Evolutionary conservation across 192 early-diverging fungal species (phyloP).

Genomic region (Coemansia guatemalensis): DNA sequence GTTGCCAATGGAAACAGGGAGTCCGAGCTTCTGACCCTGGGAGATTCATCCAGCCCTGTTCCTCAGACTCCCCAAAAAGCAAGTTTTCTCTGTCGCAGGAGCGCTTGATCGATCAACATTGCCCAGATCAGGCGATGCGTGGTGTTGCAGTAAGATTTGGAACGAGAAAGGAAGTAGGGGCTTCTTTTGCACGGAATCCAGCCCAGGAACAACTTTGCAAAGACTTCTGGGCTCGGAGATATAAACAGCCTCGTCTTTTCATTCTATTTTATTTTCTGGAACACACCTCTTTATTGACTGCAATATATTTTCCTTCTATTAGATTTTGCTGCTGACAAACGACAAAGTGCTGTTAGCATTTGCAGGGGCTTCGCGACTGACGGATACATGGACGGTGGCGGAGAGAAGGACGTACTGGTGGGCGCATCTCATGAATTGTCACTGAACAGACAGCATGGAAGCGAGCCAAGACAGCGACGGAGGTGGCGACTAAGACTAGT

Average conservation of each 20-base stretch:
- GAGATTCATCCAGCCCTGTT: not conserved
- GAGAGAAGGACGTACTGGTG: not conserved
- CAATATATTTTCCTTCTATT: too few relatives aligned
- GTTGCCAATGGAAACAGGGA: not conserved
- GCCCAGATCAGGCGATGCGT: not conserved
- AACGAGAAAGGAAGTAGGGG: not conserved
- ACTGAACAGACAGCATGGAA: not conserved
- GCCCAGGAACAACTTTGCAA: not conserved
- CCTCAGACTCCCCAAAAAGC: not conserved
- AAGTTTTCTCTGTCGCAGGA: not conserved
- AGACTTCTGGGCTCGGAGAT: not conserved
- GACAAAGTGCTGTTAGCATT: not conserved
- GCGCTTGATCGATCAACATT: not conserved
- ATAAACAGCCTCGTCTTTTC: too few relatives aligned
- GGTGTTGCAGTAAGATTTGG: not conserved
- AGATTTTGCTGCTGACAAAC: not conserved
- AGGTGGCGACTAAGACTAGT: slow-evolving; percentile 10
- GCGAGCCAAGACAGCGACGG: not conserved
- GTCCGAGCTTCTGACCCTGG: not conserved
- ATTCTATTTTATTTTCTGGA: not conserved
- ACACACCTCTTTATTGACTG: not conserved
- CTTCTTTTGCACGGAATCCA: not conserved
- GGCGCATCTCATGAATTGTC: not conserved
- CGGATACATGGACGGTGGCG: not conserved
- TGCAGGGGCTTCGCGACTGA: not conserved